Base-by-base conservation (phyloP, 2,329 filamentous ascomycete genomes). In the Coleophoma eucalyptorum region DNA sequence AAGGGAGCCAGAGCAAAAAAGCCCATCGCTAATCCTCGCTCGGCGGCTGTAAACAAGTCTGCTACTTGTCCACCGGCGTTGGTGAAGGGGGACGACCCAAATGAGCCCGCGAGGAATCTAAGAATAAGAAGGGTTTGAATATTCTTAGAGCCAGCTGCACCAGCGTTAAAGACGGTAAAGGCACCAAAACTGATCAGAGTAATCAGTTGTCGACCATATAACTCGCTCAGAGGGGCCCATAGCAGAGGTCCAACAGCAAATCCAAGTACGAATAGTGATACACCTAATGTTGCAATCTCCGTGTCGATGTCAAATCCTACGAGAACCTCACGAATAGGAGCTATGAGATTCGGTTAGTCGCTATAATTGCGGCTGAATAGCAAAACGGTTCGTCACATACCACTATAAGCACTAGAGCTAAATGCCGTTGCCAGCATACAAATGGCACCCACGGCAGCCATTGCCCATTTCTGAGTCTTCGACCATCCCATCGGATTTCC, bases 1-100 rank as follows among this genome's bases (percentile, higher is more conserved):
- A 86, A 87, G 1, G 84, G 84, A 2, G 82, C 81, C 6, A 80
- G 74, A 13, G 83, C 80, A 58, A 87, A 89, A 34, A 86, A 63
- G 20, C 78, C 77, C 52, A 81, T 76, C 0, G 83, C 84, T 18
- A 75, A 60, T 6, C 80, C 79, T 53, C 80, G 68, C 43, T 81
- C 67, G 1, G 68, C 64, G 6, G 75, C 74, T 13, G 69, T 58
- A 52, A 82, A 83, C 67, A 81, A 78, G 59, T 84, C 80, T 19
- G 79, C 77, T 55, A 83, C 80, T 13, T 81, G 77, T 52, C 79
- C 81, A 5, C 80, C 80, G 2, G 78, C 76, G 58, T 84, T 84
- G 43, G 79, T 83, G 55, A 84, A 69, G 3, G 80, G 77, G 13
- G 79, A 80, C 2, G 78, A 79, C 13, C 80, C 81, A 60, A 83